Percentiles rank a stretch among this genome's conserved stretches.
Evolutionary conservation across 164 flowering plant species (phyloP).

Genomic region (Vitis rupestris): DNA sequence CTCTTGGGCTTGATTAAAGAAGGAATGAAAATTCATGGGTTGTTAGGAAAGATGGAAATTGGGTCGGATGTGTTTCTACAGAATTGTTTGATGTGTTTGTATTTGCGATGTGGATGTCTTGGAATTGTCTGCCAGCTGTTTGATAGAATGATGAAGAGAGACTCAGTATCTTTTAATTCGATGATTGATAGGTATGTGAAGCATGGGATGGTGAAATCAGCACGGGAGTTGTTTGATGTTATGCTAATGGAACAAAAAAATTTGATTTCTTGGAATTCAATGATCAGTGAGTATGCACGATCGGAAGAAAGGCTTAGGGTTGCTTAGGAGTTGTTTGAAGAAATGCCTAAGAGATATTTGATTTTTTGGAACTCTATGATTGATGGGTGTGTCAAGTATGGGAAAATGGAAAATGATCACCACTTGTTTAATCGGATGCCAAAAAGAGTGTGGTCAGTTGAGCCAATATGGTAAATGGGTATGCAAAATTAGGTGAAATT

Average conservation of each 20-base stretch:
- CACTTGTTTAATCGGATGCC: constrained; percentile 55
- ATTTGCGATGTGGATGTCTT: constrained; percentile 41
- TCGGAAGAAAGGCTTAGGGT: constrained; percentile 28
- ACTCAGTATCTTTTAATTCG: constrained; percentile 60
- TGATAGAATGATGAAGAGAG: constrained; percentile 46
- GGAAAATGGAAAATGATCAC: constrained; percentile 46
- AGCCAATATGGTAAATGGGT: constrained; percentile 63
- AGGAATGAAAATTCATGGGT: constrained; percentile 66
- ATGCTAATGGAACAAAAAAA: constrained; percentile 47
- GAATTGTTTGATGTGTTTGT: constrained; percentile 51
- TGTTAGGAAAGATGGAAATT: constrained; percentile 39
- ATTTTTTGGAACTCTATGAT: constrained; percentile 72
- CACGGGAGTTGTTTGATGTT: constrained; percentile 49
- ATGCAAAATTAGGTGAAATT: constrained; percentile 44
- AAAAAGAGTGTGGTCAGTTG: constrained; percentile 48
- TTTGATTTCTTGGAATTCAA: constrained; percentile 64
- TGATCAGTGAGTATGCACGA: constrained; percentile 53
- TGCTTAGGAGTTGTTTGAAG: constrained; percentile 49
- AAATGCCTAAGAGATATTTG: constrained; percentile 61
- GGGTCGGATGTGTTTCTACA: constrained; percentile 52
- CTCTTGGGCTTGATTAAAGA: constrained; percentile 33
- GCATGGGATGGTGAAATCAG: constrained; percentile 43
- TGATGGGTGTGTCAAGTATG: constrained; percentile 55
- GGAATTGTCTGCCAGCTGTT: constrained; percentile 45
- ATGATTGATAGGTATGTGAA: constrained; percentile 70